Evolutionary conservation across 352 stramenopile genomes (phyloP), one percentile per base, ranked within the genome.

Genomic region (Pythium periplocum): DNA sequence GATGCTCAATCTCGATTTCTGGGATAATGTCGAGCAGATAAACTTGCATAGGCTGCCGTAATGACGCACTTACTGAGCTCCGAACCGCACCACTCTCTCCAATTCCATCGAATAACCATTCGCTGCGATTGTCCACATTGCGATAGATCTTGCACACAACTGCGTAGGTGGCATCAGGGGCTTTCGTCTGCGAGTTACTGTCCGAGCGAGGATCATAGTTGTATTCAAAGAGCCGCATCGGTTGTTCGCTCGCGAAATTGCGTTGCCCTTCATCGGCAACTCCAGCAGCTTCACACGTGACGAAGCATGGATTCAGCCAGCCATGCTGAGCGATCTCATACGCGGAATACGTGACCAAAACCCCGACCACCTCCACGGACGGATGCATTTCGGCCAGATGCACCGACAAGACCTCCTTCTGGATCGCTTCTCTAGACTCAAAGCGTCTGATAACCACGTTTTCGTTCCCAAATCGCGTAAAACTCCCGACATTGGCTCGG

Each of bases 1-100:
- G 73, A 56, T 85, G 78, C 10, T 72, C 64, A 45, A 87, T 85
- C 46, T 86, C 76, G 30, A 89, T 86, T 36, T 89, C 75, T 6
- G 75, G 74, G 31, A 87, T 81, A 54, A 87, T 71, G 46, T 86
- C 76, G 4, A 89, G 46, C 12, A 89, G 57, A 37, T 81, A 83
- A 1, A 85, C 52, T 26, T 89, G 74, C 65, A 84, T 78, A 3
- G 61, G 57, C 53, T 83, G 69, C 33, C 69, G 57, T 0, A 87
- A 56, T 4, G 68, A 61, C 2, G 75, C 56, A 9, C 67, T 77
- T 37, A 86, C 71, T 11, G 71, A 66, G 32, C 75, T 83, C 2
- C 69, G 69, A 36, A 84, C 61, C 1, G 51, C 34, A 4, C 69
- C 69, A 2, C 51, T 47, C 10, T 72, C 62, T 10, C 41, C 38